Evolutionary conservation across 139 green algal species (phyloP), one percentile per base, ranked within the genome.

Genomic region (Volvox reticuliferus): DNA sequence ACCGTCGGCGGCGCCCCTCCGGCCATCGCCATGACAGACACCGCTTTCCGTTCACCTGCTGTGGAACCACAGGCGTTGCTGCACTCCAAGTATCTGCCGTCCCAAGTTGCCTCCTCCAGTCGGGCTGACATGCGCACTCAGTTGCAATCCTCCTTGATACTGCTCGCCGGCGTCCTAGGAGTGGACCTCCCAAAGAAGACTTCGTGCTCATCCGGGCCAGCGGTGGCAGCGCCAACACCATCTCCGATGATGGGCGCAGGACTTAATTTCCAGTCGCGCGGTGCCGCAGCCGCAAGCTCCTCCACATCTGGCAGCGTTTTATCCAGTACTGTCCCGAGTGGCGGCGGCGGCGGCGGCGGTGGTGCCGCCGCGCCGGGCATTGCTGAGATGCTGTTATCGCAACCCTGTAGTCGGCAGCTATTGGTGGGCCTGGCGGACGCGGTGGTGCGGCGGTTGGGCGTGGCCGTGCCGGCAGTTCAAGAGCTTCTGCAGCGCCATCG

Each of bases 401-500:
- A 68, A 24, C 68, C 36, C 0, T 26, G 68, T 65, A 89, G 84
- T 24, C 36, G 84, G 36, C 17, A 22, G 67, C 32, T 81, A 37
- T 69, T 89, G 22, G 3, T 89, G 14, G 69, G 67, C 36, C 68
- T 89, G 36, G 84, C 68, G 26, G 84, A 89, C 28, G 68, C 68
- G 36, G 68, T 89, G 12, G 68, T 89, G 3, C 63, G 82, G 65
- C 65, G 22, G 5, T 65, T 37, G 82, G 82, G 82, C 1, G 12
- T 0, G 18, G 65, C 19, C 2, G 82, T 89, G 68, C 84, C 68
- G 17, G 68, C 84, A 17, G 68, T 81, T 17, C 30, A 61, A n/a
- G 84, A 81, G 17, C 30, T 78, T 37, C 26, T 89, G 37, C 28
- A 67, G 35, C 30, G 12, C 24, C 22, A 65, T 21, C 17, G 33